Evolutionary conservation across 2,329 filamentous ascomycete genomes (phyloP), one percentile per base, ranked within the genome.

Genomic region (Arachnomyces sp.): DNA sequence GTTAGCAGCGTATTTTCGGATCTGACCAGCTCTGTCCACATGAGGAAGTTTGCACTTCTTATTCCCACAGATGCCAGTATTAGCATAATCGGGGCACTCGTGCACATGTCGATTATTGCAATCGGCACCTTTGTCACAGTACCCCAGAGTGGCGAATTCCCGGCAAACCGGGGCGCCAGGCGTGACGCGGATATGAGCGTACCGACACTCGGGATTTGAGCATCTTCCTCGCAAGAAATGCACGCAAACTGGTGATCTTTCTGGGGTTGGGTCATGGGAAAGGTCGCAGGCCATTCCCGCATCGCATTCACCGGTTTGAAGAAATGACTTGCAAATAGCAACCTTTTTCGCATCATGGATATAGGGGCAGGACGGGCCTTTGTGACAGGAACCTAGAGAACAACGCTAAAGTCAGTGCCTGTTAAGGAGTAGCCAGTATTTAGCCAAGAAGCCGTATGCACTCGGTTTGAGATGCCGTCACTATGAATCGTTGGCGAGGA

Each of bases 21-120:
- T 81, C 56, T 86, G 83, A 55, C 84, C 88, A 59, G 88, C 88
- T 65, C 85, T 81, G 67, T 92, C 85, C 59, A 90, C 79, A 66
- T 98, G 92, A 44, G 80, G 83, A 40, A 94, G 75, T 59, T 82
- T 84, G 71, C 90, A 96, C 50, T 81, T 80, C 64, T 81, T 79
- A 60, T 76, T 79, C 60, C 79, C 80, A 76, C 92, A 98, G 47
- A 73, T 71, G 54, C 90, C 90, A 45, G 77, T 86, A 66, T 94
- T 94, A 74, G 86, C 85, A 70, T 93, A 95, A 61, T 94, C 84
- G 47, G 92, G 90, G 64, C 92, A 96, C 64, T 96, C 90, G 65
- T 83, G 82, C 43, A 90, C 82, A 68, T 98, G 92, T 45, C 88
- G 82, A 48, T 92, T 79, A 44, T 77, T 65, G 65, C 92, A 96